Conservation (phyloP, 176 grass and related monocot species). For the Ampelocalamus luodianensis region DNA sequence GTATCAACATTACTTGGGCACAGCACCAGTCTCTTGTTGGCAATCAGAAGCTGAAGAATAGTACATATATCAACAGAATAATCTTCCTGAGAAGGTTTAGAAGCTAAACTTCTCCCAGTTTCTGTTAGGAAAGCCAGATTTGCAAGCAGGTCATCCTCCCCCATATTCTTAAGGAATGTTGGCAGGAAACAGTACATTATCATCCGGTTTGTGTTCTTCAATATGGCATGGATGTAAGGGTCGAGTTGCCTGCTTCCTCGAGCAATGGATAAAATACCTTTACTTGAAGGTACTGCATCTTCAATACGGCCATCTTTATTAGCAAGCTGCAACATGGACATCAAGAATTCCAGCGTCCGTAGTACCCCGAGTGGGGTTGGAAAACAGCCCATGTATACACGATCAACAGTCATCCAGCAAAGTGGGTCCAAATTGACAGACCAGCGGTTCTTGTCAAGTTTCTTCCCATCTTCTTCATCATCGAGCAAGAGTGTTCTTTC, state of each 20-base stretch:
- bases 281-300: slow-evolving; percentile 80
- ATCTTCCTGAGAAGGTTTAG: slow-evolving; percentile 63
- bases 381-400: slow-evolving; percentile 95
- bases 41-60: slow-evolving; percentile 85
- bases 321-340: slow-evolving; percentile 96
- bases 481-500: slow-evolving; percentile 93
- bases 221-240: slow-evolving; percentile 90
- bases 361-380: slow-evolving; percentile 88
- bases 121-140: slow-evolving; percentile 80
- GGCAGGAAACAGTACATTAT: slow-evolving; percentile 99
- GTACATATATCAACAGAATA: slow-evolving; percentile 88
- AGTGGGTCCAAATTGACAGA: slow-evolving; percentile 90
- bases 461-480: slow-evolving; percentile 92
- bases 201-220: slow-evolving; percentile 97
- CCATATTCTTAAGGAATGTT: slow-evolving; percentile 81
- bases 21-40: slow-evolving; percentile 90
- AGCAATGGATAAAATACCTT: slow-evolving; percentile 96
- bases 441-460: slow-evolving; percentile 95
- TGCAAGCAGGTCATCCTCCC: slow-evolving; percentile 82
- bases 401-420: slow-evolving; percentile 95
- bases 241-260: slow-evolving; percentile 89
- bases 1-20: slow-evolving; percentile 96
- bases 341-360: slow-evolving; percentile 81
- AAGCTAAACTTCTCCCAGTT: slow-evolving; percentile 60
- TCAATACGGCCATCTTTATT: slow-evolving; percentile 98